phyloP scores from a whole-genome alignment of 306 rosid genomes.

The Medicago ruthenica region DNA sequence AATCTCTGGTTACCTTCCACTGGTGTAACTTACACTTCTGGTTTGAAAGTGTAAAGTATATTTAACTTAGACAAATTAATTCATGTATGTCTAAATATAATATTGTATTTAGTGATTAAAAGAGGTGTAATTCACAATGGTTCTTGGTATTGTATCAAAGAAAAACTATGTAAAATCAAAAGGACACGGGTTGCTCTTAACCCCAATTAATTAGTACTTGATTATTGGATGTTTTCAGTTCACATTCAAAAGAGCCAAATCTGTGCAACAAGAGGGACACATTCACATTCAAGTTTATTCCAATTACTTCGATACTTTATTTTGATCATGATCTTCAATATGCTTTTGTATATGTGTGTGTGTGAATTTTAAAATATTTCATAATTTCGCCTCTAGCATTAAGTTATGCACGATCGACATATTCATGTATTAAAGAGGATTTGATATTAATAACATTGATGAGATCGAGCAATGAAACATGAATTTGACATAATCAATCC shows the following conservation, averaged over 20 bases:
- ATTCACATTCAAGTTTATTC: too few species aligned
- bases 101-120: slow-evolving; percentile 34
- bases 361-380: neutral
- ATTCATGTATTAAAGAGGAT: neutral
- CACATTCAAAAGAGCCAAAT: too few species aligned
- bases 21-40: slow-evolving; percentile 67
- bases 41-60: slow-evolving; percentile 41
- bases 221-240: neutral
- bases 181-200: neutral
- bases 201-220: neutral
- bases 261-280: too few species aligned
- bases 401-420: neutral
- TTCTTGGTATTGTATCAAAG: neutral
- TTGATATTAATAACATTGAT: neutral
- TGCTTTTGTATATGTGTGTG: neutral
- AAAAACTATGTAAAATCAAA: neutral
- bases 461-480: neutral
- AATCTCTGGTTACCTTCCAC: slow-evolving; percentile 82
- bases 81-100: neutral
- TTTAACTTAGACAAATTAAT: slow-evolving; percentile 25
- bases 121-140: neutral
- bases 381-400: neutral
- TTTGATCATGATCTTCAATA: too few species aligned
- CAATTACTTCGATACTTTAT: too few species aligned
- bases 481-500: too few species aligned